Evolutionary conservation across 768 basidiomycete genomes (phyloP).

Genomic region (Rhodosporidiobolus odoratus): DNA sequence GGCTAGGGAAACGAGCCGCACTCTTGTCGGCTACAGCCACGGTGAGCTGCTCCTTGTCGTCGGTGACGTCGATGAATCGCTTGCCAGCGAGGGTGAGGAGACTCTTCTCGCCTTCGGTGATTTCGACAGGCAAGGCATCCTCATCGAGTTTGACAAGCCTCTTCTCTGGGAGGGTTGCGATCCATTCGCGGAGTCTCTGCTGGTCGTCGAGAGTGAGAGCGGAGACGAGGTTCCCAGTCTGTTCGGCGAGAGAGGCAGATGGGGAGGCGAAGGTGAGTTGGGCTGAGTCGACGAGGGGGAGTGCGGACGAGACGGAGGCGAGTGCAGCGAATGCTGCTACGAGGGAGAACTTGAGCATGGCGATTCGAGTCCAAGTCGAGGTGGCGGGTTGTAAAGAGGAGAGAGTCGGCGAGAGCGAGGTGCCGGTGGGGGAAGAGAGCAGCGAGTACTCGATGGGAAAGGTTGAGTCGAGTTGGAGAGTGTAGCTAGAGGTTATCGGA

Average conservation of each 20-base stretch:
- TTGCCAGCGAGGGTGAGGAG: slow-evolving; percentile 29
- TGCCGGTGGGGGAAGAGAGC: neutral
- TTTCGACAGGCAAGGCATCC: slow-evolving; percentile 8
- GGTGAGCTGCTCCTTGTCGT: slow-evolving; percentile 8
- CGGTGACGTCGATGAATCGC: slow-evolving; percentile 41
- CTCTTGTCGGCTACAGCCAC: slow-evolving; percentile 3
- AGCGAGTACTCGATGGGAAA: neutral
- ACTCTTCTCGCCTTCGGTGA: slow-evolving; percentile 41
- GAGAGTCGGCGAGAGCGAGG: neutral
- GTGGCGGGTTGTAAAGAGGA: slow-evolving; percentile 5
- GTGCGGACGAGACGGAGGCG: slow-evolving; percentile 3
- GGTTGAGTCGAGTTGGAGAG: neutral
- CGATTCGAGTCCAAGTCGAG: neutral
- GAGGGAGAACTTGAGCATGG: neutral
- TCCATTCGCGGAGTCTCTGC: slow-evolving; percentile 22
- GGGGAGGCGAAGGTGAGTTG: slow-evolving; percentile 20
- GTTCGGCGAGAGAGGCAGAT: neutral
- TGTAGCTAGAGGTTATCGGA: neutral
- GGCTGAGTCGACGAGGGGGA: neutral
- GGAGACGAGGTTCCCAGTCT: slow-evolving; percentile 2
- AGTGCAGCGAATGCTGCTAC: neutral
- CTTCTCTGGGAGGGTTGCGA: slow-evolving; percentile 34
- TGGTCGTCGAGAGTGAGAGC: slow-evolving; percentile 3
- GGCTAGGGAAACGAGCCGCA: slow-evolving; percentile 8
- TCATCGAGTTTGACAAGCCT: slow-evolving; percentile 23